phyloP scores from a whole-genome alignment of 257 asterid genomes.

The Primulina eburnea region DNA sequence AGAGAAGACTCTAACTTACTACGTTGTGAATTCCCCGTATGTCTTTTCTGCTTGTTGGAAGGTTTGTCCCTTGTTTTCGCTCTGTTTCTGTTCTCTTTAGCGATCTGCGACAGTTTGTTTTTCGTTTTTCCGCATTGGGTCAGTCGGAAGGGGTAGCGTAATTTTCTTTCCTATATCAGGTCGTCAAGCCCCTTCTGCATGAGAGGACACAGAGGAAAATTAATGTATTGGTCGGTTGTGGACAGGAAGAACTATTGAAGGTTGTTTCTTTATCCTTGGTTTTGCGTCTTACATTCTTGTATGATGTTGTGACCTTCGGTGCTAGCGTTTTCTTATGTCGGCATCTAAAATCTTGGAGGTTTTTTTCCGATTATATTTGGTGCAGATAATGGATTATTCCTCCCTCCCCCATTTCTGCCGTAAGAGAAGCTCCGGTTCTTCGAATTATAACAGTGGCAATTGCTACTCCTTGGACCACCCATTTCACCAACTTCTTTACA shows the following conservation, averaged over 20 bases:
- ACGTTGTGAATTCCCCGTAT: constrained; percentile 72
- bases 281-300: neutral
- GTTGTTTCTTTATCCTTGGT: constrained; percentile 34
- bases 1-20: constrained; percentile 64
- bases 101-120: neutral
- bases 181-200: constrained; percentile 73
- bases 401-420: constrained; percentile 78
- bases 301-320: neutral
- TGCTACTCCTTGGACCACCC: constrained; percentile 74
- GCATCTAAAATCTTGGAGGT: neutral
- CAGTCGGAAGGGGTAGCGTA: no score
- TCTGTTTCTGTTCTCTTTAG: neutral
- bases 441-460: constrained; percentile 34
- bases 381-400: constrained; percentile 73
- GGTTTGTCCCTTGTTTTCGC: constrained; percentile 38
- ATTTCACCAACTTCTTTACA: constrained; percentile 61
- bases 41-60: constrained; percentile 78
- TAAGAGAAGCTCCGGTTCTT: constrained; percentile 55
- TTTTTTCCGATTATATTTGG: constrained; percentile 3
- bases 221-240: constrained; percentile 62
- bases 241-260: constrained; percentile 69
- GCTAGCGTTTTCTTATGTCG: neutral
- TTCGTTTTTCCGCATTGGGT: neutral
- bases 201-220: constrained; percentile 68
- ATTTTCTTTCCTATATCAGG: constrained; percentile 37